Conservation (phyloP, 176 grass and related monocot genomes). For the Phoenix roebelenii region DNA sequence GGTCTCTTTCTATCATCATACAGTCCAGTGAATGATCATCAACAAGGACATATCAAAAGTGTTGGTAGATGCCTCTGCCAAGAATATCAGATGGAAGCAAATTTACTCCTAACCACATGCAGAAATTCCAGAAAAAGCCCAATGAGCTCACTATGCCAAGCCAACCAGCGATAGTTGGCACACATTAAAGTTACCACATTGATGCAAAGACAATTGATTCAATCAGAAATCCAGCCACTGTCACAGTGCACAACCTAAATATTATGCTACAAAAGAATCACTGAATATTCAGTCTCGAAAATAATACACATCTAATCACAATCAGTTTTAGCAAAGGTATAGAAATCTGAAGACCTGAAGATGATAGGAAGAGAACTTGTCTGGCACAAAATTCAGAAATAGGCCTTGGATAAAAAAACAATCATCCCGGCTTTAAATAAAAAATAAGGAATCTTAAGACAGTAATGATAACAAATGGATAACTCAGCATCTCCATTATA, state of each 20-base stretch:
- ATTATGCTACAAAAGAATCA: neutral
- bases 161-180: neutral
- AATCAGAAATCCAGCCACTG: neutral
- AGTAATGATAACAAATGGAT: neutral
- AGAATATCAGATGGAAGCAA: neutral
- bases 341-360: neutral
- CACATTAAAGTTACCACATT: no score
- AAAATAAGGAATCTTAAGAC: neutral
- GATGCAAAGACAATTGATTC: neutral
- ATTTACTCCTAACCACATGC: neutral
- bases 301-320: neutral
- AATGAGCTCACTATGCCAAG: neutral
- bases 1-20: neutral
- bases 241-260: neutral
- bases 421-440: neutral
- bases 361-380: neutral
- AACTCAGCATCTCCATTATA: neutral
- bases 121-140: conserved; percentile 1
- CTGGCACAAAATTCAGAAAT: neutral
- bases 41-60: neutral
- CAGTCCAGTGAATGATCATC: neutral
- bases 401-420: neutral
- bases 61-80: neutral
- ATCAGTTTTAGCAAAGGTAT: conserved; percentile 1
- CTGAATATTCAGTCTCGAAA: neutral